Evolutionary conservation across 805 yeast genomes (phyloP), one percentile per base, ranked within the genome.

Genomic region (Saccharomycopsis sp.): DNA sequence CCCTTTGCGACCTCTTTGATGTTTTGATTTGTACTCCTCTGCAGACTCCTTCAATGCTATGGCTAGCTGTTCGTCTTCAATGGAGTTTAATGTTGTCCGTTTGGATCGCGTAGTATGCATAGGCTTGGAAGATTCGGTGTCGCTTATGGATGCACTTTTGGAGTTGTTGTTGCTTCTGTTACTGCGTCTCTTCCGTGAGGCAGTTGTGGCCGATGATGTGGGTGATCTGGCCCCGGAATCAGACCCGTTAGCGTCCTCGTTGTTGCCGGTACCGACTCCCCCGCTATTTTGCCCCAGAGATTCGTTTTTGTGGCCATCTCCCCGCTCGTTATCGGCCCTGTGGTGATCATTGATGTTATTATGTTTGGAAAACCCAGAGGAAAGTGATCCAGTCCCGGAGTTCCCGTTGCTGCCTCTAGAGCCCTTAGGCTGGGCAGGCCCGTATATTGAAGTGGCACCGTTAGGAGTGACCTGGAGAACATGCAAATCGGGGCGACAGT

Each of bases 401-500:
- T 29, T 29, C 12, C 9, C 37, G 12, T 4, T 29, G 37, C 37
- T 29, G 37, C 12, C 37, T 21, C 29, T 47, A 24, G 58, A 20
- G 40, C 67, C 63, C 60, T 69, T 67, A 24, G 70, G 72, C 60
- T 69, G 76, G 16, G 72, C 75, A 3, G 80, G 87, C 64, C 73
- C 67, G 65, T 82, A 83, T 62, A 70, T 69, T 34, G 82, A 75
- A 44, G 76, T 78, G 56, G 77, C 78, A 34, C 79, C 79, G 15
- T 77, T 75, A 41, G 76, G 73, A 16, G 74, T 73, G 34, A 78
- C 78, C 15, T 71, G 71, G 16, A 86, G 73, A 2, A 79, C 71
- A 69, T 92, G 99, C 52, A 88, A 72, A 34, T 88, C 91, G 0
- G 97, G 97, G 62, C 84, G 82, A 73, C 99, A 92, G 63, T 73